Evolutionary conservation across 805 yeast genomes (phyloP).

Genomic region (Tetrapisispora arboricola): DNA sequence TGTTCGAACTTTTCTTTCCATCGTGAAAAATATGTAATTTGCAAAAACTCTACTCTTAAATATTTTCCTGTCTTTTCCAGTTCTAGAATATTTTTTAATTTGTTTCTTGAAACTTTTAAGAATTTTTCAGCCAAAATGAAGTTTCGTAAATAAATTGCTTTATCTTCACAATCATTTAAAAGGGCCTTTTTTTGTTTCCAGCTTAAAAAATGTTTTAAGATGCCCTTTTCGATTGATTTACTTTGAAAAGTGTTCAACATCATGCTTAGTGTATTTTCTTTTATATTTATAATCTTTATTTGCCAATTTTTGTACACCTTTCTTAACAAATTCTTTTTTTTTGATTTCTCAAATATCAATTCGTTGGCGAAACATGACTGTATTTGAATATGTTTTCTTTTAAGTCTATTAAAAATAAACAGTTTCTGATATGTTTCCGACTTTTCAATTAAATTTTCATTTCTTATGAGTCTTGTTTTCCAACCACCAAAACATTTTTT

Average conservation of each 20-base stretch:
- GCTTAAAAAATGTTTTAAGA: not conserved
- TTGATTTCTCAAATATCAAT: not conserved
- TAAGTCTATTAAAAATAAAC: no score
- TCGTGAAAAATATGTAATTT: slow-evolving; percentile 18
- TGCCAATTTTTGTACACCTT: not conserved
- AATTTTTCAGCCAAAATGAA: not conserved
- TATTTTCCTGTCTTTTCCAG: not conserved
- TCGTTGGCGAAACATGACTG: not conserved
- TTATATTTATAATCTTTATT: not conserved
- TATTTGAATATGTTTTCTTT: not conserved
- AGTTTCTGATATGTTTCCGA: not conserved
- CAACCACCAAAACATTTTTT: no score
- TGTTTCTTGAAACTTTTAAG: not conserved
- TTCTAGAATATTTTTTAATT: not conserved
- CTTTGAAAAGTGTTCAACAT: no score
- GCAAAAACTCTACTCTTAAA: slow-evolving; percentile 16
- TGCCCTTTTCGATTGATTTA: no score
- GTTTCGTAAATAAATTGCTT: not conserved
- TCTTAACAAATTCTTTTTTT: no score
- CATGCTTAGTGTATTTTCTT: not conserved
- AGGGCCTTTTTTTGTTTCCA: not conserved
- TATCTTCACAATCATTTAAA: not conserved
- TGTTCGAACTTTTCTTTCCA: slow-evolving; percentile 12
- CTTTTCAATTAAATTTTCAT: not conserved
- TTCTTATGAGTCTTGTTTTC: no score